Percentiles rank a stretch among this genome's conserved stretches.
phyloP scores from a whole-genome alignment of 2,329 filamentous ascomycete genomes.

The Colletotrichum orchidophilum region DNA sequence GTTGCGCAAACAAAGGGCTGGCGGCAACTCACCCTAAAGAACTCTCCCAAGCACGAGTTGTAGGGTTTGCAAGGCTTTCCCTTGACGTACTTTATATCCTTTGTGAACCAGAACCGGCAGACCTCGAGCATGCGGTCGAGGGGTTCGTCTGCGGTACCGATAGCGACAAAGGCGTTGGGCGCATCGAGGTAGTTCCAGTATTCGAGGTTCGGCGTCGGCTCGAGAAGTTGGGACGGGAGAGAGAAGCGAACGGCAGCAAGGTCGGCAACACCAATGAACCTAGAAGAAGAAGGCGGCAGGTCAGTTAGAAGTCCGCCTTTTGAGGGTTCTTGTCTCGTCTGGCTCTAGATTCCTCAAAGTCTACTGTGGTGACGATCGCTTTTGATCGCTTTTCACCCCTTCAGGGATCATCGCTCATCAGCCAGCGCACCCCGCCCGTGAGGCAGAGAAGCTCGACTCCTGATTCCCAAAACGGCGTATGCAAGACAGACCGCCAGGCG shows the following conservation, averaged over 20 bases:
- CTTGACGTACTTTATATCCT: constrained; percentile 98
- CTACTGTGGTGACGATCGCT: neutral
- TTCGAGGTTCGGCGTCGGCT: constrained; percentile 96
- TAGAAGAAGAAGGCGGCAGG: constrained; percentile 46
- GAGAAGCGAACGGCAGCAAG: constrained; percentile 97
- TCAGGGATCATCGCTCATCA: neutral
- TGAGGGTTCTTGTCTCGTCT: neutral
- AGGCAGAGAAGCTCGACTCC: neutral
- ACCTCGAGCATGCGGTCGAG: constrained; percentile 95
- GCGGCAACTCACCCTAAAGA: constrained; percentile 79
- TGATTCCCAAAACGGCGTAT: neutral
- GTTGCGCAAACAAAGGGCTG: neutral
- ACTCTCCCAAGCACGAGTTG: constrained; percentile 96
- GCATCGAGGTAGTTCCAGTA: constrained; percentile 99
- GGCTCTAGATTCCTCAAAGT: neutral
- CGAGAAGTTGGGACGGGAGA: constrained; percentile 91
- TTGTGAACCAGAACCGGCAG: constrained; percentile 97
- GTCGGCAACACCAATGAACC: constrained; percentile 95
- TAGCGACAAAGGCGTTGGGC: constrained; percentile 85
- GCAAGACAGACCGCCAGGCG: constrained; percentile 6
- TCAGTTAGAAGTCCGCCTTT: neutral
- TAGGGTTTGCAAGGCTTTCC: constrained; percentile 99
- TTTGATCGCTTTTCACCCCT: no score
- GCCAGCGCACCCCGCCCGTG: constrained; percentile 1
- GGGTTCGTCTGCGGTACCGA: constrained; percentile 89